These are phyloP conservation scores for Geotrichum histeridarum DNA, from an alignment of 1,139 yeast species.

Conservation along the genomic window DNA sequence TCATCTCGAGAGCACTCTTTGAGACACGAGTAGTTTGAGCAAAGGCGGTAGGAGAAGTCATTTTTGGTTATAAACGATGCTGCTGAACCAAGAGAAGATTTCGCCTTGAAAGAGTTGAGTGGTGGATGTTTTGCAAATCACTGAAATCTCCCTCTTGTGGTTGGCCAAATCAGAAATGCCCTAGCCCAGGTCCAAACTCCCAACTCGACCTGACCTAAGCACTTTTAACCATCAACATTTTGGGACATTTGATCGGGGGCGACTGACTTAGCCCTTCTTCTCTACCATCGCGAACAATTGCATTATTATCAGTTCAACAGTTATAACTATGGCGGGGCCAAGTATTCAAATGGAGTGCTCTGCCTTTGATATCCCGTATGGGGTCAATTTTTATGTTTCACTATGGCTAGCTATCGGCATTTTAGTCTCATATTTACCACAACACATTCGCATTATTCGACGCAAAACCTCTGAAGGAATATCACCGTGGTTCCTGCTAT, in stretches of 20 bases:
- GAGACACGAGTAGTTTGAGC: constrained; percentile 78
- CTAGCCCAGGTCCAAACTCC: background rate
- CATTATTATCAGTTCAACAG: too few species aligned
- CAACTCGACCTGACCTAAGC: background rate
- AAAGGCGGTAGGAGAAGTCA: constrained; percentile 73
- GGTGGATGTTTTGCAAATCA: background rate
- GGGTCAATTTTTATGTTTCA: constrained; percentile 46
- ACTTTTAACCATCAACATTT: too few species aligned
- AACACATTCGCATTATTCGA: constrained; percentile 55
- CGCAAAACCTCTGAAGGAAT: constrained; percentile 73
- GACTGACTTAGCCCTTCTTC: background rate
- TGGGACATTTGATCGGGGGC: too few species aligned
- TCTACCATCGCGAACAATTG: background rate
- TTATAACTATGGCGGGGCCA: background rate
- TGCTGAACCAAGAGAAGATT: too few species aligned
- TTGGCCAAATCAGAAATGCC: background rate
- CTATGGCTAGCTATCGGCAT: constrained; percentile 60
- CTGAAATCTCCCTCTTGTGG: constrained; percentile 1
- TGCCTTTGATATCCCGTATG: constrained; percentile 13
- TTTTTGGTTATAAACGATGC: constrained; percentile 23
- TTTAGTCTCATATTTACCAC: constrained; percentile 71
- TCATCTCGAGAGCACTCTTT: constrained; percentile 56
- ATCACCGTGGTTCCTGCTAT: constrained; percentile 63
- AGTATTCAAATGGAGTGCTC: constrained; percentile 5
- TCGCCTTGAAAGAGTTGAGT: background rate